A percentile compares a stretch with the other conserved stretches of the same genome.
These are phyloP conservation scores for Termitomyces heimii DNA, from an alignment of 768 basidiomycete genomes.

Conservation along the genomic window DNA sequence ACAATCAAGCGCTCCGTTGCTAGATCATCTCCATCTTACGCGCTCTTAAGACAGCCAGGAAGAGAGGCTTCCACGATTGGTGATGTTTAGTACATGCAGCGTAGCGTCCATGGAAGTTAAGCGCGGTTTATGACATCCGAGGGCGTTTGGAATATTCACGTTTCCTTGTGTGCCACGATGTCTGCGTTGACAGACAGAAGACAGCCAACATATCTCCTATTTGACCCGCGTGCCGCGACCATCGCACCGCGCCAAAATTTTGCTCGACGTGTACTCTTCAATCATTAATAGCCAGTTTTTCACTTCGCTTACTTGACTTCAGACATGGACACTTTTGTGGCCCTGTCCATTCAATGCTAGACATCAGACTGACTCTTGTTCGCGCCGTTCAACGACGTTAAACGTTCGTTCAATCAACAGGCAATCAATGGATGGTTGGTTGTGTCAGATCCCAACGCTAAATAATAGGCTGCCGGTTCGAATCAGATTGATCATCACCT, in stretches of 20 bases:
- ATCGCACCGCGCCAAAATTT: neutral
- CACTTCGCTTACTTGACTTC: neutral
- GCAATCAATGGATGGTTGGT: neutral
- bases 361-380: neutral
- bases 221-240: neutral
- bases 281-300: neutral
- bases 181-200: neutral
- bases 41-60: neutral
- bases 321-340: neutral
- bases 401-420: neutral
- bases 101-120: neutral
- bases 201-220: neutral
- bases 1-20: neutral
- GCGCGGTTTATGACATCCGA: neutral
- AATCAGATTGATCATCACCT: slow-evolving; percentile 1
- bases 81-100: neutral
- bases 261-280: neutral
- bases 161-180: neutral
- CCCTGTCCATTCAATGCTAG: neutral
- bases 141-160: neutral
- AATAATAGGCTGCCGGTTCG: neutral
- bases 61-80: neutral
- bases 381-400: neutral
- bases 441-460: neutral
- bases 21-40: neutral